Percentiles rank a stretch among this genome's conserved stretches.
Evolutionary conservation across 345 rosid genomes (phyloP).

Genomic region (Aurinia saxatilis): DNA sequence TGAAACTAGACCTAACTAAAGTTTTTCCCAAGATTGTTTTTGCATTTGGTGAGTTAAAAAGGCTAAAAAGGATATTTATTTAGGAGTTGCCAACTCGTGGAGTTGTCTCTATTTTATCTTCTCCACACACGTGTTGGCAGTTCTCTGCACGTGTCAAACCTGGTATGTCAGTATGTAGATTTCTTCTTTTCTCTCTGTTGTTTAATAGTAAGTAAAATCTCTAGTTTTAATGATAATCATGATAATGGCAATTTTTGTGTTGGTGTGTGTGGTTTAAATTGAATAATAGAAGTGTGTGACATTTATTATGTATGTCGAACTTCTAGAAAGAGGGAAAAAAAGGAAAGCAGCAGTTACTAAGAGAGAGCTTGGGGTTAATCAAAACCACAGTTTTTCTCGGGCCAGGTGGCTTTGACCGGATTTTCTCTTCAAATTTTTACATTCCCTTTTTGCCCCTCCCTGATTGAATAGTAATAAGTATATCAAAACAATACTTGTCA

Average conservation of each 20-base stretch:
- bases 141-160: constrained; percentile 30
- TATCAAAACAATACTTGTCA: too few relatives aligned
- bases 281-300: not conserved
- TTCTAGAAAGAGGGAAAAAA: constrained; percentile 2
- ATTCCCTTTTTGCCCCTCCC: constrained; percentile 16
- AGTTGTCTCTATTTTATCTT: not conserved
- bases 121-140: constrained; percentile 25
- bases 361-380: constrained; percentile 46
- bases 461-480: too few relatives aligned
- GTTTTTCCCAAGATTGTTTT: not conserved
- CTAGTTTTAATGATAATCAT: constrained; percentile 13
- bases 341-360: constrained; percentile 27
- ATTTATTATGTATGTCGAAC: constrained; percentile 8
- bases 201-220: constrained; percentile 6
- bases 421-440: not conserved
- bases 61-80: not conserved
- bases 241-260: not conserved
- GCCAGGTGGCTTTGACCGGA: constrained; percentile 65
- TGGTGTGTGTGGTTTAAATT: not conserved
- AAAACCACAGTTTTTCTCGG: constrained; percentile 85
- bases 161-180: constrained; percentile 24
- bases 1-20: constrained; percentile 10
- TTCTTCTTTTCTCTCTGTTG: not conserved
- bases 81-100: not conserved
- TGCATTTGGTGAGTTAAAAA: not conserved